Evolutionary conservation across 495 filamentous ascomycete species (phyloP).

Genomic region (Aspergillus sclerotioniger): DNA sequence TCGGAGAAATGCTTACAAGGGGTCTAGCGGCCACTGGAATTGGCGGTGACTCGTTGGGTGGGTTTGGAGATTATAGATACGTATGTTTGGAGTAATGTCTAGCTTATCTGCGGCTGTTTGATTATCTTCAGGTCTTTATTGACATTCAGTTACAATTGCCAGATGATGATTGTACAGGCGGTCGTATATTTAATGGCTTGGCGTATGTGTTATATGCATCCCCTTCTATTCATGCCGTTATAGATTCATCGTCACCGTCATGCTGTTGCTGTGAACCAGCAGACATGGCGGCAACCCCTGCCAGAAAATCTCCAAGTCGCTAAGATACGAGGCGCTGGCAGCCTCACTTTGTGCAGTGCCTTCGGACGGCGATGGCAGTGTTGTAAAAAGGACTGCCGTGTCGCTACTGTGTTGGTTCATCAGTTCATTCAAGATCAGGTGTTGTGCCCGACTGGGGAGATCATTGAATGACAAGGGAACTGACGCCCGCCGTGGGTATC

Average conservation of each 20-base stretch:
- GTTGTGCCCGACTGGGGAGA: slow-evolving; percentile 76
- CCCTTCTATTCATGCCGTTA: slow-evolving; percentile 29
- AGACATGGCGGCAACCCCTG: slow-evolving; percentile 66
- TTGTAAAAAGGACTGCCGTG: slow-evolving; percentile 81
- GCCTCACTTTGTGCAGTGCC: slow-evolving; percentile 69
- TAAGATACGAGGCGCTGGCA: slow-evolving; percentile 68
- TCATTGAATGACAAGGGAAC: slow-evolving; percentile 80
- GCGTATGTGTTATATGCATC: background rate
- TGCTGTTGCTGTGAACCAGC: slow-evolving; percentile 83
- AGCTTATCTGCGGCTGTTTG: too few relatives aligned
- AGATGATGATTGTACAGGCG: background rate
- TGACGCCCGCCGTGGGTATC: slow-evolving; percentile 53
- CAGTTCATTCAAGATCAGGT: slow-evolving; percentile 82
- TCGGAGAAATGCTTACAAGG: too few relatives aligned
- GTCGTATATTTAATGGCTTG: background rate
- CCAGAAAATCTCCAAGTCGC: slow-evolving; percentile 73
- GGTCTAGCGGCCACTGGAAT: too few relatives aligned
- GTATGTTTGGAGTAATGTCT: too few relatives aligned
- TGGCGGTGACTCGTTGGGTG: too few relatives aligned
- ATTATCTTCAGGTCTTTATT: background rate
- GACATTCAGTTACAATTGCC: background rate
- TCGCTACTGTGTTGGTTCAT: slow-evolving; percentile 67
- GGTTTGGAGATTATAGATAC: too few relatives aligned
- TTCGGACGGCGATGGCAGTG: slow-evolving; percentile 72
- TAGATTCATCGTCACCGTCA: slow-evolving; percentile 85